Conservation (phyloP, 116 monocot genomes). For the Zostera marina region DNA sequence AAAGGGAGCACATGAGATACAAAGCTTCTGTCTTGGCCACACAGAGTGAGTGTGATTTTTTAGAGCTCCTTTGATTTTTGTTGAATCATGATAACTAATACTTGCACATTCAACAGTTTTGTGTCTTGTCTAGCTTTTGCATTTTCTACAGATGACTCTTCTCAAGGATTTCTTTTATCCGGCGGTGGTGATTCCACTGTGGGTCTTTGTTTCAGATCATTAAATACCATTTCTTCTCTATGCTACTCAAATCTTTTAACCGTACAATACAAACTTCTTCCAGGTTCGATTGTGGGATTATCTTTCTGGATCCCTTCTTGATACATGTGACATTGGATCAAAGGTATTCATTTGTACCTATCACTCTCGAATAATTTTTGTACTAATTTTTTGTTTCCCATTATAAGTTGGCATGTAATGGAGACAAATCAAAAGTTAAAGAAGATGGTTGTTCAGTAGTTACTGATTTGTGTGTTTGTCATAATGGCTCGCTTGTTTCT, state of each 20-base stretch:
- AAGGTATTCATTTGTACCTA: conserved; percentile 23
- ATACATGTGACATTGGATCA: conserved; percentile 49
- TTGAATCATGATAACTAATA: neutral
- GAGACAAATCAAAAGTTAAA: conserved; percentile 12
- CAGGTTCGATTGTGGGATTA: conserved; percentile 92
- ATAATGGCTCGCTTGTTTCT: conserved; percentile 49
- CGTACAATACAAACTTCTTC: neutral
- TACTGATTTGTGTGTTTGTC: conserved; percentile 43
- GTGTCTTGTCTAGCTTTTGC: conserved; percentile 73
- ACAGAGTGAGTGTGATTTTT: conserved; percentile 46
- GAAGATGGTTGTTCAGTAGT: conserved; percentile 30
- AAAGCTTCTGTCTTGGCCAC: conserved; percentile 97
- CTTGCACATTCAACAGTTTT: conserved; percentile 39
- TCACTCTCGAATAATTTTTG: too few relatives aligned
- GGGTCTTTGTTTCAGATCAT: conserved; percentile 10
- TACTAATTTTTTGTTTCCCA: neutral
- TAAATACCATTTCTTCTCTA: neutral
- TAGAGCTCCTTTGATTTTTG: neutral
- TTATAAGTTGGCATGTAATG: conserved; percentile 28
- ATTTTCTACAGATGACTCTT: conserved; percentile 25
- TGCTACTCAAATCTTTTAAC: neutral
- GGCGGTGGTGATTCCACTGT: conserved; percentile 98
- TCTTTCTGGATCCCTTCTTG: conserved; percentile 53
- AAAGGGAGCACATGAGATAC: conserved; percentile 82
- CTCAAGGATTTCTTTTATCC: conserved; percentile 50